Conservation (phyloP, 139 green algal genomes). For the Coelastrella sp. region DNA sequence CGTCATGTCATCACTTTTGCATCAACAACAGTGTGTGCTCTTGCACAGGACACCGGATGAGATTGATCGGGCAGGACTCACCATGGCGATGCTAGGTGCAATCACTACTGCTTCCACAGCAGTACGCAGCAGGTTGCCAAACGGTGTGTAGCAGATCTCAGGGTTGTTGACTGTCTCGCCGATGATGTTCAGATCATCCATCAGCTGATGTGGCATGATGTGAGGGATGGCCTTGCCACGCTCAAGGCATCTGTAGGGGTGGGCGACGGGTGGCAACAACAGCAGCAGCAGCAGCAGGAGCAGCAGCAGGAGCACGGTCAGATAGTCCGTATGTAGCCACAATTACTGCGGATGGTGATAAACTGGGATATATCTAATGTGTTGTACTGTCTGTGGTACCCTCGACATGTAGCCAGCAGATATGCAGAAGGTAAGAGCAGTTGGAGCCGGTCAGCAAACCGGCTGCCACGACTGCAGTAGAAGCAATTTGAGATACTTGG, state of each 20-base stretch:
- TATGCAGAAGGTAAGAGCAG: too few species aligned
- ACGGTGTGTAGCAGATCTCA: constrained; percentile 15
- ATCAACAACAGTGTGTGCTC: background rate
- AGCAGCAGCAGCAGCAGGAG: background rate
- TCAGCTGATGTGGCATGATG: constrained; percentile 46
- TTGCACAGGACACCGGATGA: too few species aligned
- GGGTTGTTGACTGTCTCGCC: background rate
- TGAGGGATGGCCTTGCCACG: constrained; percentile 9
- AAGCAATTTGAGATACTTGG: too few species aligned
- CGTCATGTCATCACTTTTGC: too few species aligned
- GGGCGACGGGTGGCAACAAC: background rate
- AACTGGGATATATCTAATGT: too few species aligned
- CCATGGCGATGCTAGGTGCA: constrained; percentile 33
- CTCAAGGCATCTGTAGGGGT: constrained; percentile 17
- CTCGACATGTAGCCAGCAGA: too few species aligned
- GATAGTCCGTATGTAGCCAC: too few species aligned
- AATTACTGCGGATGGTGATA: too few species aligned
- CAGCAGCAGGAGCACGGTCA: too few species aligned
- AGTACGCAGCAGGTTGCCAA: constrained; percentile 39
- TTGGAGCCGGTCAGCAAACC: too few species aligned
- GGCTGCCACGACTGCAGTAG: too few species aligned
- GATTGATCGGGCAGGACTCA: background rate
- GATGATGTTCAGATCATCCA: constrained; percentile 42
- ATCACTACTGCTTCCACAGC: constrained; percentile 45
- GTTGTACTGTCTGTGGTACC: too few species aligned